Conservation (phyloP, 2,329 filamentous ascomycete genomes). For the Aphanocladium album region DNA sequence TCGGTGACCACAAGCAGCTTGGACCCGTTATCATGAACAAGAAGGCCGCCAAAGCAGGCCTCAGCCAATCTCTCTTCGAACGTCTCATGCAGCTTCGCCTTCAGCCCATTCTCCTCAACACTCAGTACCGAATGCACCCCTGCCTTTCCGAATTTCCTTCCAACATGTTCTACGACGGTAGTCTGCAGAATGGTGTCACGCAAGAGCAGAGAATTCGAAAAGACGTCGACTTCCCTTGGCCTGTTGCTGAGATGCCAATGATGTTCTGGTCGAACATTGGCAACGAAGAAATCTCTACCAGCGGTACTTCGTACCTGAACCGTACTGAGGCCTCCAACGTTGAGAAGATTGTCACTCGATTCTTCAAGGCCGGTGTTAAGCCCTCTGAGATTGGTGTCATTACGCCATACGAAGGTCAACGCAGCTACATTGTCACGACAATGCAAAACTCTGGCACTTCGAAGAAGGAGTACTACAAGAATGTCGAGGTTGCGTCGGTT, state of each 20-base stretch:
- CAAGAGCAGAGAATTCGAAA: constrained; percentile 80
- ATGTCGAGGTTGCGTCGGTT: constrained; percentile 95
- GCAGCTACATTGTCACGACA: constrained; percentile 97
- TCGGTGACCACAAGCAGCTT: constrained; percentile 96
- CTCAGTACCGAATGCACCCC: constrained; percentile 98
- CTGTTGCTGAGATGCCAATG: constrained; percentile 89
- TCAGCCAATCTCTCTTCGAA: constrained; percentile 98
- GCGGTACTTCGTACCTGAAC: constrained; percentile 96
- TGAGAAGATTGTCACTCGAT: constrained; percentile 96
- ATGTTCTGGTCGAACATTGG: constrained; percentile 99
- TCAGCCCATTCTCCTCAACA: constrained; percentile 86
- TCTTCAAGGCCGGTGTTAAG: constrained; percentile 98
- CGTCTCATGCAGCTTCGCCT: constrained; percentile 88
- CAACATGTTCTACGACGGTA: constrained; percentile 99
- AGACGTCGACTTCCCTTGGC: constrained; percentile 98
- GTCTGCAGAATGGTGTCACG: constrained; percentile 92
- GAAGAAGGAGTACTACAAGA: constrained; percentile 98
- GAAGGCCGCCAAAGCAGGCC: constrained; percentile 93
- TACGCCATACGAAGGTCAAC: constrained; percentile 96
- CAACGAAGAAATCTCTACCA: constrained; percentile 96
- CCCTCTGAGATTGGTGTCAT: constrained; percentile 94
- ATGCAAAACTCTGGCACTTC: constrained; percentile 97
- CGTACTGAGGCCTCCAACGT: constrained; percentile 96
- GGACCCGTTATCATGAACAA: constrained; percentile 99
- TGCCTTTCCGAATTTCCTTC: constrained; percentile 96